Percentiles rank a stretch among this genome's conserved stretches.
These are phyloP conservation scores for Saccharum officinarum DNA, from an alignment of 176 grass and related monocot genomes.

Conservation along the genomic window DNA sequence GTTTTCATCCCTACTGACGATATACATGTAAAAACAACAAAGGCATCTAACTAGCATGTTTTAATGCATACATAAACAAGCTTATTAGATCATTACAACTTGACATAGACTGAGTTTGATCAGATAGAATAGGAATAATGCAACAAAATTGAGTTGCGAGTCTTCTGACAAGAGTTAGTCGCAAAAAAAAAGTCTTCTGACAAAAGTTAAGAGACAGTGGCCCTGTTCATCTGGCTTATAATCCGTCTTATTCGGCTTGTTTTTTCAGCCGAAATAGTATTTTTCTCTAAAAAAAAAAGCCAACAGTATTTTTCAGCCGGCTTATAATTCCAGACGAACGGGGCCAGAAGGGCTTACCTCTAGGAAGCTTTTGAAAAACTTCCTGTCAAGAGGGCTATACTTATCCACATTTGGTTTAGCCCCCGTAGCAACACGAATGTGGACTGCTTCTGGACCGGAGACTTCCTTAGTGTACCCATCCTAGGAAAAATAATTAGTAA, in stretches of 20 bases:
- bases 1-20: no score
- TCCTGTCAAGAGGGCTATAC: constrained; percentile 53
- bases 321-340: no score
- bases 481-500: constrained; percentile 31
- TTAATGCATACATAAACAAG: background rate
- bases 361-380: constrained; percentile 71
- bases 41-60: background rate
- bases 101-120: background rate
- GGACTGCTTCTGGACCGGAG: constrained; percentile 49
- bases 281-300: no score
- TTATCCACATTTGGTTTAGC: constrained; percentile 61
- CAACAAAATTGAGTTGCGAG: background rate
- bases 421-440: constrained; percentile 59
- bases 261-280: no score
- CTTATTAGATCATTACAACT: background rate
- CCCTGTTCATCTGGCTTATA: no score
- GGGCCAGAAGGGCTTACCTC: constrained; percentile 46
- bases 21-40: background rate
- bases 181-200: background rate
- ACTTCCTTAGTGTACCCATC: constrained; percentile 92
- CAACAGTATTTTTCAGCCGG: no score
- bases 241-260: no score
- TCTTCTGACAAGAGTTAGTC: background rate
- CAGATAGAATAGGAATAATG: background rate
- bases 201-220: background rate